These are phyloP conservation scores for Candida parachauliodes DNA, from an alignment of 805 yeast genomes.

Conservation along the genomic window DNA sequence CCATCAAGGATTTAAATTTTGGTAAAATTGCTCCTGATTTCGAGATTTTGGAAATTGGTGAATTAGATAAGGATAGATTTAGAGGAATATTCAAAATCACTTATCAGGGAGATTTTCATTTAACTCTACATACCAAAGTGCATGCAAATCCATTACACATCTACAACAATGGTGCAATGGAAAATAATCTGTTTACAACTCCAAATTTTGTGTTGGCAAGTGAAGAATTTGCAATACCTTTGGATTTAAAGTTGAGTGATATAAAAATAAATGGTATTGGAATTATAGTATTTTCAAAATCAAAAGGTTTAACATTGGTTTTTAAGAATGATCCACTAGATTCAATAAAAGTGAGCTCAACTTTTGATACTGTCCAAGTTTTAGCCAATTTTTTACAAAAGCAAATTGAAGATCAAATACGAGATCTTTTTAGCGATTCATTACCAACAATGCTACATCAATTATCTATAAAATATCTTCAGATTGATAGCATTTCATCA, in stretches of 20 bases:
- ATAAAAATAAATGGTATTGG: conserved; percentile 77
- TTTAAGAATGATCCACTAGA: conserved; percentile 88
- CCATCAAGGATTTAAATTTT: conserved; percentile 65
- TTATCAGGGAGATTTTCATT: conserved; percentile 71
- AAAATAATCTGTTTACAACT: conserved; percentile 45
- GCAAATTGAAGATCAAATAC: conserved; percentile 76
- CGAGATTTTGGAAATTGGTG: conserved; percentile 81
- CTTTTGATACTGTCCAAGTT: conserved; percentile 83
- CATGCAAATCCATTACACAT: conserved; percentile 82
- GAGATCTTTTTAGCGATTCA: conserved; percentile 79
- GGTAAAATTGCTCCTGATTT: conserved; percentile 72
- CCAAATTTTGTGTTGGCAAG: conserved; percentile 67
- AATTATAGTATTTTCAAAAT: conserved; percentile 74
- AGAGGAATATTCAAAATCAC: conserved; percentile 78
- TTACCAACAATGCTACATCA: conserved; percentile 78
- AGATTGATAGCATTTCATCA: conserved; percentile 7
- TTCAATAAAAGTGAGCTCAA: conserved; percentile 73
- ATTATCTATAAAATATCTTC: conserved; percentile 55
- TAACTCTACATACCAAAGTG: conserved; percentile 72
- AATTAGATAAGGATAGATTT: conserved; percentile 68
- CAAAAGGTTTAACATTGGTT: conserved; percentile 81
- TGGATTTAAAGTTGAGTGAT: conserved; percentile 69
- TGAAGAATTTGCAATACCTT: conserved; percentile 71
- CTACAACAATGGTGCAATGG: conserved; percentile 44
- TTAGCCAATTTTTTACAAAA: conserved; percentile 78